phyloP scores from a whole-genome alignment of 306 rosid species.

The Cicer yamashitae region DNA sequence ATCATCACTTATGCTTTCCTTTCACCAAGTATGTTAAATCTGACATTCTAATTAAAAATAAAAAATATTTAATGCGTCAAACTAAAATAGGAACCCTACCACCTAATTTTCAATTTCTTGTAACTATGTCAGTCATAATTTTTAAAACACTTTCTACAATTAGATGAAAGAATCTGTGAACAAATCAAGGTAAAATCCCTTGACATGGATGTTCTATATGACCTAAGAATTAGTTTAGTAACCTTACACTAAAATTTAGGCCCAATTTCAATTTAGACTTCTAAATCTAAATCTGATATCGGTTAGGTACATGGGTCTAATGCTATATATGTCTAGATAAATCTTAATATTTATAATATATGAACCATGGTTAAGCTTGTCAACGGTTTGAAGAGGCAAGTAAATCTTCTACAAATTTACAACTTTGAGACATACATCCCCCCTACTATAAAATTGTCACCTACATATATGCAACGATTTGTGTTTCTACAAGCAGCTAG shows the following conservation, averaged over 20 bases:
- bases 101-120: too few species aligned
- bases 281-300: not conserved
- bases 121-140: too few species aligned
- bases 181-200: too few species aligned
- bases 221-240: too few species aligned
- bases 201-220: too few species aligned
- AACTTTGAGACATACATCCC: conserved; percentile 26
- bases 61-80: too few species aligned
- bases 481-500: not conserved
- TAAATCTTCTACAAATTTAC: conserved; percentile 9
- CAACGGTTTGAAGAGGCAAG: not conserved
- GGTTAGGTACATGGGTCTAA: conserved; percentile 1
- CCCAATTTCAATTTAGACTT: not conserved
- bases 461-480: conserved; percentile 16
- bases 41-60: too few species aligned
- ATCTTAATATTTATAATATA: not conserved
- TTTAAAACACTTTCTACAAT: too few species aligned
- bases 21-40: too few species aligned
- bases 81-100: too few species aligned
- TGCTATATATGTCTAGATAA: not conserved
- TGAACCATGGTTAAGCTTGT: not conserved
- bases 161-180: too few species aligned
- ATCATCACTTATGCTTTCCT: too few species aligned
- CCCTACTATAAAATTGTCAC: conserved; percentile 1
- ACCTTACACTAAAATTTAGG: not conserved